These are phyloP conservation scores for Fabrea salina DNA, from an alignment of 169 alveolate species.

Conservation along the genomic window DNA sequence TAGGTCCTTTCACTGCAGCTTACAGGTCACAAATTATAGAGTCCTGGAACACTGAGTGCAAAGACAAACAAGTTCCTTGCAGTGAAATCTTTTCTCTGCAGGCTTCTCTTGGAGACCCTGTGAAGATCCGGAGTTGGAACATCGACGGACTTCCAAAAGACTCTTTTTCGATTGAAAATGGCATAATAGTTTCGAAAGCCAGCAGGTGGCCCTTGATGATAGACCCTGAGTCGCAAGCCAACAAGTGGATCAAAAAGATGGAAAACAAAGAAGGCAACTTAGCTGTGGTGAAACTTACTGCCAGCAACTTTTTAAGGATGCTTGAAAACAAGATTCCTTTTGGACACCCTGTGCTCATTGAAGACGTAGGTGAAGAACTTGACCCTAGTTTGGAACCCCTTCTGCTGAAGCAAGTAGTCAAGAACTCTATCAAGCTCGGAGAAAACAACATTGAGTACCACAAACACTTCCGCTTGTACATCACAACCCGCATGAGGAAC, in stretches of 20 bases:
- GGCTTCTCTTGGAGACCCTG: slow-evolving; percentile 86
- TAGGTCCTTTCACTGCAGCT: slow-evolving; percentile 88
- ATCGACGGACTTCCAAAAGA: slow-evolving; percentile 88
- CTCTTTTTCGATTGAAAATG: slow-evolving; percentile 86
- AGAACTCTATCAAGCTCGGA: slow-evolving; percentile 83
- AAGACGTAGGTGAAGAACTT: slow-evolving; percentile 86
- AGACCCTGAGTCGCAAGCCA: slow-evolving; percentile 92
- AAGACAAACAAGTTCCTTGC: slow-evolving; percentile 68
- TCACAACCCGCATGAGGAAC: slow-evolving; percentile 88
- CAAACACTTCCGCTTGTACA: slow-evolving; percentile 79
- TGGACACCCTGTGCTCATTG: slow-evolving; percentile 88
- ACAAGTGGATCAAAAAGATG: slow-evolving; percentile 90
- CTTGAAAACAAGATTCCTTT: slow-evolving; percentile 82
- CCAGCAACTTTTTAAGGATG: slow-evolving; percentile 76
- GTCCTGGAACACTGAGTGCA: slow-evolving; percentile 67
- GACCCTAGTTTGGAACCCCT: slow-evolving; percentile 90
- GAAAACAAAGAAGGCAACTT: slow-evolving; percentile 73
- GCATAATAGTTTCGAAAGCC: slow-evolving; percentile 81
- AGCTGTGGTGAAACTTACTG: slow-evolving; percentile 80
- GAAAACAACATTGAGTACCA: slow-evolving; percentile 84
- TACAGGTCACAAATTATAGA: slow-evolving; percentile 67
- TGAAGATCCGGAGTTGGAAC: slow-evolving; percentile 90
- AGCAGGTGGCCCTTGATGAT: slow-evolving; percentile 91
- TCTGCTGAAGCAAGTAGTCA: slow-evolving; percentile 82
- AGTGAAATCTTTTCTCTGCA: slow-evolving; percentile 65